phyloP scores from a whole-genome alignment of 805 yeast genomes.

The Debaryomyces castellii region DNA sequence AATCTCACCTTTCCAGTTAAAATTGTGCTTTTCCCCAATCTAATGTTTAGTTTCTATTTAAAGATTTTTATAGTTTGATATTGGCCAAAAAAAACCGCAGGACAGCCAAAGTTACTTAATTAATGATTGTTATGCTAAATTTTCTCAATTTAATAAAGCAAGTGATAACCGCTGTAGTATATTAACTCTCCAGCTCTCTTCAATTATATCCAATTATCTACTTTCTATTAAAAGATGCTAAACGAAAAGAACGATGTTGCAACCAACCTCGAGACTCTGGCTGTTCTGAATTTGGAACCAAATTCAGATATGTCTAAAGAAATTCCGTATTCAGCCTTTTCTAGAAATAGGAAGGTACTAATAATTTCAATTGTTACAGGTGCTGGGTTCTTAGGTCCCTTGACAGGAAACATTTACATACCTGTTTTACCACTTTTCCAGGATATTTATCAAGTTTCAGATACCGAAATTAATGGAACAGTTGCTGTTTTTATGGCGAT shows the following conservation, averaged over 20 bases:
- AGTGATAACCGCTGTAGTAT: too few species aligned
- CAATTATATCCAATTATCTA: too few species aligned
- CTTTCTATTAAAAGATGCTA: not conserved
- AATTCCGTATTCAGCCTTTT: constrained; percentile 30
- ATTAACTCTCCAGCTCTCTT: too few species aligned
- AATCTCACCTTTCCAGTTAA: constrained; percentile 45
- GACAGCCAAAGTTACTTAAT: too few species aligned
- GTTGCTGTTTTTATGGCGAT: constrained; percentile 58
- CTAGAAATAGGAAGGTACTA: constrained; percentile 25
- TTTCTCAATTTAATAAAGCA: too few species aligned
- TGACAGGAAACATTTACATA: constrained; percentile 57
- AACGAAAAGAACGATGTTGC: not conserved
- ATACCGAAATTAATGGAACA: constrained; percentile 50
- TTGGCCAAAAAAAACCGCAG: too few species aligned
- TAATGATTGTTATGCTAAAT: too few species aligned
- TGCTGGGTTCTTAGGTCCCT: constrained; percentile 56
- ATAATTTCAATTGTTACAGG: constrained; percentile 42
- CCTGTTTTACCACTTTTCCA: constrained; percentile 51
- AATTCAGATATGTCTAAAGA: not conserved
- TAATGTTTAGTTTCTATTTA: too few species aligned
- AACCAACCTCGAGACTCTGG: not conserved
- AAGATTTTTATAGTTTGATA: too few species aligned
- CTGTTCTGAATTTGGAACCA: not conserved
- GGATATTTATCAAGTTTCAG: constrained; percentile 37
- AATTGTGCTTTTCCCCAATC: constrained; percentile 16